phyloP scores from a whole-genome alignment of 768 basidiomycete species.

The Trametes meyenii region DNA sequence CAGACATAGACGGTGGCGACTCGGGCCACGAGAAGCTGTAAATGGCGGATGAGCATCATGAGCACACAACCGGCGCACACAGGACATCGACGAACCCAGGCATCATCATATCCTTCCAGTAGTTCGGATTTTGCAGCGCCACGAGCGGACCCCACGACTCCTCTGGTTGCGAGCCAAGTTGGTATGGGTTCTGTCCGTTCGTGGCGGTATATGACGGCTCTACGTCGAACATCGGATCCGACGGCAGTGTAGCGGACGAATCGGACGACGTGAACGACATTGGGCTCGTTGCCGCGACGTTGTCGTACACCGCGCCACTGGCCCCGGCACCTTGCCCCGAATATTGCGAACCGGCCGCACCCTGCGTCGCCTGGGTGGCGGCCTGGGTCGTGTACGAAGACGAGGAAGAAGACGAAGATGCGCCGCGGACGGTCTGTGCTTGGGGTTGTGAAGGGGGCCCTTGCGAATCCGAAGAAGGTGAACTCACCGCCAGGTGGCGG shows the following conservation, averaged over 20 bases:
- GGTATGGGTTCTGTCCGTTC: constrained; percentile 33
- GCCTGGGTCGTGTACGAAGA: neutral
- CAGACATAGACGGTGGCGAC: constrained; percentile 18
- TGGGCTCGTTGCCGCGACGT: constrained; percentile 12
- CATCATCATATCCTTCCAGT: constrained; percentile 86
- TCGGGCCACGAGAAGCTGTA: constrained; percentile 26
- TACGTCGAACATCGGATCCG: constrained; percentile 26
- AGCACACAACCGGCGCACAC: neutral
- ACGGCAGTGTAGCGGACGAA: constrained; percentile 13
- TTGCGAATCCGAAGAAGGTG: constrained; percentile 37
- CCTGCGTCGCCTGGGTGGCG: neutral
- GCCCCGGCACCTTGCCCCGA: constrained; percentile 4
- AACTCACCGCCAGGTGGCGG: constrained; percentile 65
- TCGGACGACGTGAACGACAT: constrained; percentile 19
- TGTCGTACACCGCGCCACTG: constrained; percentile 6
- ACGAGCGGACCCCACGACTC: constrained; percentile 74
- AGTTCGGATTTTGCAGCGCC: constrained; percentile 68
- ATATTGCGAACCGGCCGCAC: constrained; percentile 1
- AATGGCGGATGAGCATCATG: neutral
- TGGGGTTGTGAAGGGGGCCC: constrained; percentile 22
- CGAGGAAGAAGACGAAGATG: neutral
- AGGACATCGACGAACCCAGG: constrained; percentile 55
- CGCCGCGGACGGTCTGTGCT: constrained; percentile 10
- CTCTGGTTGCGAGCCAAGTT: constrained; percentile 31
- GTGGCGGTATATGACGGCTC: constrained; percentile 50